Percentiles rank a stretch among this genome's conserved stretches.
Conservation (phyloP, 805 yeast species). For the Candida coleopterorum region DNA sequence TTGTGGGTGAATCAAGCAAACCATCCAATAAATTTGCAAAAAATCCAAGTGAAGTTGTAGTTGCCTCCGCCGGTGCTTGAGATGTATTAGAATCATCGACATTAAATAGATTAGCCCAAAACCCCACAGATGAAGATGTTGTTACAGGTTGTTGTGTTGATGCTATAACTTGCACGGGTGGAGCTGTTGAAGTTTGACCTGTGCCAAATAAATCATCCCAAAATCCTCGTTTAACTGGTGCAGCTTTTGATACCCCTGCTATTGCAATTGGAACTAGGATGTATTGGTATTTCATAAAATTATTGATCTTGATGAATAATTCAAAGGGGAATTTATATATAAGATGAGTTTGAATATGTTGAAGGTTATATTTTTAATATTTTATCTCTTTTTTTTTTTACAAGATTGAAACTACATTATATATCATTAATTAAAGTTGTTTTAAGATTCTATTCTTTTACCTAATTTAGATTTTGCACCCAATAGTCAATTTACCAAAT, state of each 20-base stretch:
- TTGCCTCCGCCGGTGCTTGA: not conserved
- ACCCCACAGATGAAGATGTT: slow-evolving; percentile 8
- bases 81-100: slow-evolving; percentile 5
- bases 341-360: no score
- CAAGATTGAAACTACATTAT: not conserved
- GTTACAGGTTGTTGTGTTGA: slow-evolving; percentile 13
- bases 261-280: slow-evolving; percentile 5
- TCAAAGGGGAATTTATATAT: not conserved
- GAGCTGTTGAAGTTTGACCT: slow-evolving; percentile 2
- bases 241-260: slow-evolving; percentile 4
- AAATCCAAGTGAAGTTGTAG: slow-evolving; percentile 6
- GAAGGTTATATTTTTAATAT: no score
- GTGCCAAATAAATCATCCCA: slow-evolving; percentile 7
- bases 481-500: slow-evolving; percentile 2
- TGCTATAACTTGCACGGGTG: slow-evolving; percentile 11
- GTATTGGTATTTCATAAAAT: slow-evolving; percentile 6
- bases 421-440: no score
- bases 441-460: not conserved
- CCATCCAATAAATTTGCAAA: slow-evolving; percentile 2
- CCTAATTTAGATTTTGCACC: slow-evolving; percentile 7
- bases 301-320: no score
- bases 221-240: slow-evolving; percentile 8
- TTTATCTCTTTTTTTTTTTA: no score
- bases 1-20: slow-evolving; percentile 11
- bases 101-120: slow-evolving; percentile 5